Conservation (phyloP, 1,139 yeast genomes). For the Saccharomyces pastorianus region DNA sequence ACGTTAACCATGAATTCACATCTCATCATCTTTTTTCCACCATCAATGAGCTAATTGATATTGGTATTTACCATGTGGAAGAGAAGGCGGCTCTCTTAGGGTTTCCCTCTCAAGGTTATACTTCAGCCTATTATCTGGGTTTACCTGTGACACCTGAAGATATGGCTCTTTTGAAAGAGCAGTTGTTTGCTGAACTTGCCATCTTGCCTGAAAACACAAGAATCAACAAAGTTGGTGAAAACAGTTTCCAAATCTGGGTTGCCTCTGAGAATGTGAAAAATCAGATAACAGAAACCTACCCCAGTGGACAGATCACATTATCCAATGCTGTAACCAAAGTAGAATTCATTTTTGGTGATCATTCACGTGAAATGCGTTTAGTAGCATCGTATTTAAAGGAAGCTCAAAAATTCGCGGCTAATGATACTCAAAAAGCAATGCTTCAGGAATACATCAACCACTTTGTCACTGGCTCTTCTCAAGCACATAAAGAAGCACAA, state of each 20-base stretch:
- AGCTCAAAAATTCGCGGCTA: conserved; percentile 61
- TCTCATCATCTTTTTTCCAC: conserved; percentile 32
- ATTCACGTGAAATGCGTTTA: conserved; percentile 49
- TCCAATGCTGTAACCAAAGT: conserved; percentile 35
- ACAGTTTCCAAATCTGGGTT: conserved; percentile 47
- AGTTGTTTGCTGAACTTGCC: conserved; percentile 50
- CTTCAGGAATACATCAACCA: conserved; percentile 57
- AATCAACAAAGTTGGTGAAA: conserved; percentile 43
- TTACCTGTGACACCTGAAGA: conserved; percentile 44
- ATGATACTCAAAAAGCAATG: conserved; percentile 62
- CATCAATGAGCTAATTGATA: conserved; percentile 35
- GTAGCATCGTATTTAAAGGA: conserved; percentile 49
- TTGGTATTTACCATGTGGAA: conserved; percentile 43
- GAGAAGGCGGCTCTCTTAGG: conserved; percentile 52
- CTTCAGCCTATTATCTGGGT: conserved; percentile 61
- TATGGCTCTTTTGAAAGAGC: conserved; percentile 51
- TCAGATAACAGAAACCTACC: conserved; percentile 37
- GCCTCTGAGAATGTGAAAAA: conserved; percentile 49
- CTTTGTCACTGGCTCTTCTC: conserved; percentile 74
- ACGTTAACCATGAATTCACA: conserved; percentile 1
- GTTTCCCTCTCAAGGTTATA: conserved; percentile 69
- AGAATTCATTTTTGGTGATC: conserved; percentile 69
- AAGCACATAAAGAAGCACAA: conserved; percentile 79
- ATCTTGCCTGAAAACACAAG: conserved; percentile 82
- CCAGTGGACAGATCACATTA: conserved; percentile 33